Evolutionary conservation across 78 protist genomes (phyloP).

Genomic region (Cyanophora paradoxa): DNA sequence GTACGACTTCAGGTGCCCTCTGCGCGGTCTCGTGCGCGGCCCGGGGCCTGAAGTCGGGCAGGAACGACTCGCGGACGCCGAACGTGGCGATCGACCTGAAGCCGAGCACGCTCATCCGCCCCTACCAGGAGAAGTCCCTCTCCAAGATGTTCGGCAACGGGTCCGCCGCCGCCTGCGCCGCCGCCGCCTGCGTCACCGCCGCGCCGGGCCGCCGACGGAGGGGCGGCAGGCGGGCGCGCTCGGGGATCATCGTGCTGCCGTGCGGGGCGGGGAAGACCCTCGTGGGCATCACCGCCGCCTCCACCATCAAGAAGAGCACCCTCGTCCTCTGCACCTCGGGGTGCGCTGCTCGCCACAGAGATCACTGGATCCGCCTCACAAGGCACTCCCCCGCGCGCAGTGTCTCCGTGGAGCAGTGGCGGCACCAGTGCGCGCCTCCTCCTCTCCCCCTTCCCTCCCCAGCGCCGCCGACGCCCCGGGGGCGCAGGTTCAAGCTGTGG

Average conservation of each 20-base stretch:
- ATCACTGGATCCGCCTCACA: slow-evolving; percentile 7
- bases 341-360: neutral
- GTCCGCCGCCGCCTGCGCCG: too few species aligned
- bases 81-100: slow-evolving; percentile 71
- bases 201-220: neutral
- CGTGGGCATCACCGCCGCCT: slow-evolving; percentile 24
- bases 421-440: too few species aligned
- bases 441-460: too few species aligned
- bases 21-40: neutral
- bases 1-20: slow-evolving; percentile 64
- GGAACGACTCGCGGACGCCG: slow-evolving; percentile 58
- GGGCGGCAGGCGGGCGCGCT: slow-evolving; percentile 91
- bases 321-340: slow-evolving; percentile 84
- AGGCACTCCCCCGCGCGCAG: too few species aligned
- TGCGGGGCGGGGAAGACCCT: slow-evolving; percentile 99
- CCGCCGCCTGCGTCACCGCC: too few species aligned
- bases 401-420: slow-evolving; percentile 95
- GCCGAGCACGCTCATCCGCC: slow-evolving; percentile 70
- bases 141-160: slow-evolving; percentile 86
- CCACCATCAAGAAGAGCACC: slow-evolving; percentile 46
- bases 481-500: slow-evolving; percentile 78
- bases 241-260: slow-evolving; percentile 97
- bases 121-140: slow-evolving; percentile 79
- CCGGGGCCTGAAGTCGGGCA: neutral
- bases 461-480: too few species aligned